Base-by-base conservation (phyloP, 495 filamentous ascomycete genomes). In the Astrothelium subdiscretum region DNA sequence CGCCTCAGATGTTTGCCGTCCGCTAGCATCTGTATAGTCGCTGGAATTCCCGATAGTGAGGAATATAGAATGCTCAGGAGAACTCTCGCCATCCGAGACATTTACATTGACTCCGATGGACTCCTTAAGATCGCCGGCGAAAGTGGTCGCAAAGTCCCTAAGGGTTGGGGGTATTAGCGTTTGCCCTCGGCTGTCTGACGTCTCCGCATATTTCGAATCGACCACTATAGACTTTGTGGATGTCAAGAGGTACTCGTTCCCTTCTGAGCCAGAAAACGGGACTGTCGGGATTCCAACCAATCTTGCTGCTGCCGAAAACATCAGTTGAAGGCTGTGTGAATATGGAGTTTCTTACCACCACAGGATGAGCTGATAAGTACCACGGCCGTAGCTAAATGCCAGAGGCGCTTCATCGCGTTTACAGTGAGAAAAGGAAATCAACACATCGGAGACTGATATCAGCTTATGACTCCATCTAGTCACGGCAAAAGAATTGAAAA, bases 101-200 rank as follows among this genome's bases (percentile, higher is more conserved):
- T 59, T 58, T 58, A 75, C 20, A 38, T 74, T 65, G 11, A 75
- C 27, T 1, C 62, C 69, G 31, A 75, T 65, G 27, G 64, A 67
- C 18, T 66, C 48, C 29, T 24, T 63, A 1, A 81, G 65, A 59
- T 81, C 76, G 1, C 63, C 68, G 18, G 69, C 69, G 32, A 81
- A 80, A 3, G 74, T 77, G 10, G 67, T 57, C 2, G 77, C 77
- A 60, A 81, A 80, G 1, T 74, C 67, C 15, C 65, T 63, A 12
- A 80, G 66, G 22, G 71, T 78, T 22, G 77, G 78, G 4, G 79
- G 77, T 12, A 80, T 80, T n/a, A 77, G 67, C 13, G 79, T 81
- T 62, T 78, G 67, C 32, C 79, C 78, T 22, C 67, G 29, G 10
- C 69, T 66, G 58, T 81, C 73, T 22, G 74, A 70, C 0, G 63